phyloP scores from a whole-genome alignment of 306 rosid genomes.

The Prunus mongolica region DNA sequence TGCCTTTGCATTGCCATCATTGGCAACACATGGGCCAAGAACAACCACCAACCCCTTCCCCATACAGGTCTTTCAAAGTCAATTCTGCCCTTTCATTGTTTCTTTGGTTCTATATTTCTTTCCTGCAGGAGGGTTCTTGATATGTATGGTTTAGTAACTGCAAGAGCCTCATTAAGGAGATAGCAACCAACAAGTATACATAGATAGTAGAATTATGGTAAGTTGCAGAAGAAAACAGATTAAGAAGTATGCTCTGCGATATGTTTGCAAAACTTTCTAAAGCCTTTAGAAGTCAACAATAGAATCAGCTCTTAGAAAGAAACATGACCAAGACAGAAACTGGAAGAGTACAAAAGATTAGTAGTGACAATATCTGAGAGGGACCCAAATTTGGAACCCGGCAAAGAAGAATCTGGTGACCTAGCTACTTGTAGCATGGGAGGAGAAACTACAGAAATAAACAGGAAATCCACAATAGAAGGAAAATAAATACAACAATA shows the following conservation, averaged over 20 bases:
- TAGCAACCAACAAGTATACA: neutral
- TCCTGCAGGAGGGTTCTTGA: too few relatives aligned
- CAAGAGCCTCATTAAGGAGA: neutral
- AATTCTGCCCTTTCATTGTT: neutral
- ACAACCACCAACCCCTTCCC: neutral
- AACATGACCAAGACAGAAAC: conserved; percentile 13
- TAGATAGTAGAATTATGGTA: too few relatives aligned
- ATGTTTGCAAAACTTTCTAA: neutral
- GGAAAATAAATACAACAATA: conserved; percentile 14
- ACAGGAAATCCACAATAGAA: conserved; percentile 30
- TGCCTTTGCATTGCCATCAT: neutral
- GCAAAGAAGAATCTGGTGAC: conserved; percentile 96
- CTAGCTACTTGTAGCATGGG: conserved; percentile 32
- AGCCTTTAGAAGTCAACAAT: neutral
- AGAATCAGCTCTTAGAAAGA: neutral
- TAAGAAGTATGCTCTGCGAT: neutral
- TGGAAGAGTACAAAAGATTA: conserved; percentile 36
- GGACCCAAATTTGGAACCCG: conserved; percentile 60
- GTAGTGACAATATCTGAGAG: conserved; percentile 33
- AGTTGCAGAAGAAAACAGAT: neutral
- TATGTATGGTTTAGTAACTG: too few relatives aligned
- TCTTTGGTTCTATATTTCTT: too few relatives aligned
- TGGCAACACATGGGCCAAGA: conserved; percentile 22
- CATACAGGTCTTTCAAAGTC: neutral
- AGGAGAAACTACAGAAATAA: conserved; percentile 47